Evolutionary conservation across 2,329 filamentous ascomycete genomes (phyloP), one percentile per base, ranked within the genome.

Genomic region (Aphanocladium album): DNA sequence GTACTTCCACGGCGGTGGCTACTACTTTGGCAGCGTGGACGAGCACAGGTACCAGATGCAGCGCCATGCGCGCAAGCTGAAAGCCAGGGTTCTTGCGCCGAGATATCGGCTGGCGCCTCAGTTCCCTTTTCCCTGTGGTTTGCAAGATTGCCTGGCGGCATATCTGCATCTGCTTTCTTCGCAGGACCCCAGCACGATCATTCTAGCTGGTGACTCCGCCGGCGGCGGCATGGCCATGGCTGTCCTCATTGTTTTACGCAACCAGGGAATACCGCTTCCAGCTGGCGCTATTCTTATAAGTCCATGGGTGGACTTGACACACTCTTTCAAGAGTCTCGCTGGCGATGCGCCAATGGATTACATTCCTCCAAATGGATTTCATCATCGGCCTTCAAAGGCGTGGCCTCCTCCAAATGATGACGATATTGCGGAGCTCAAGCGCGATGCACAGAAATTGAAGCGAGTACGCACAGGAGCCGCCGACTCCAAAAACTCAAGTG

Each of bases 31-130:
- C 16, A 96, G 91, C 67, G 88, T 97, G 41, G 93, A 97, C 70
- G 93, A 96, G 73, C 95, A 98, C 77, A 87, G 95, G n/a, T 98
- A 98, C 76, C 93, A 98, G 80, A 87, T 99, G 81, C 95, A 99
- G 74, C 84, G 93, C 53, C 93, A 98, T 80, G 95, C 95, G 30
- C 84, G 95, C 58, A 98, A 98, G 76, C 81, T 99, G 63, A 92
- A 95, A 74, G 93, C 92, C 19, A 83, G 92, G 60, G 89, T 97
- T 8, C 86, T 98, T 72, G 92, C 93, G 25, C 89, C 93, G 5
- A 81, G 86, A 63, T 99, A 98, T 73, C 86, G 95, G 45, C 81
- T 99, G 33, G 85, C 95, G 6, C 95, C 93, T 2, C 93, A 98
- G 71, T 99, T 93, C 62, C 95, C 95, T 0, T 99, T 99, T 65